phyloP scores from a whole-genome alignment of 1,284 basidiomycete genomes.

The Tausonia pullulans region DNA sequence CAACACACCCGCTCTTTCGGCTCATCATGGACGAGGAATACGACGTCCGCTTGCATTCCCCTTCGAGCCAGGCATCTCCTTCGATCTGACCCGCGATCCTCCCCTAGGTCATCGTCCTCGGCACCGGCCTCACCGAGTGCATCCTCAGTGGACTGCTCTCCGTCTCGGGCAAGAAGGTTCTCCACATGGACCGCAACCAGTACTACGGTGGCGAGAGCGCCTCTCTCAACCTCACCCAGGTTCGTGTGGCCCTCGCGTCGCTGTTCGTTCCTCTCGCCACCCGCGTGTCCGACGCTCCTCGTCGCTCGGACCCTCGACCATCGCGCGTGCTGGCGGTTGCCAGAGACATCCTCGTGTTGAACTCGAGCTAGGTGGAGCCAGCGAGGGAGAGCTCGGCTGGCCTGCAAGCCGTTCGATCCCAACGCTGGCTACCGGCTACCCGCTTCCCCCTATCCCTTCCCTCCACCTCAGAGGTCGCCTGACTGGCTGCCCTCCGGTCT shows the following conservation, averaged over 20 bases:
- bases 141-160: slow-evolving; percentile 93
- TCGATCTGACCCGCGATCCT: neutral
- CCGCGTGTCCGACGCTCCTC: too few relatives aligned
- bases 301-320: too few relatives aligned
- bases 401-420: too few relatives aligned
- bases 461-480: neutral
- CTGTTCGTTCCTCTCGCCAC: too few relatives aligned
- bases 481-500: neutral
- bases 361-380: too few relatives aligned
- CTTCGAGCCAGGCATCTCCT: neutral
- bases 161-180: slow-evolving; percentile 98
- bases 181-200: slow-evolving; percentile 98
- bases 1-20: neutral
- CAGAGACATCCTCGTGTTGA: too few relatives aligned
- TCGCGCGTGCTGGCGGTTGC: too few relatives aligned
- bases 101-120: slow-evolving; percentile 75
- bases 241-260: slow-evolving; percentile 29
- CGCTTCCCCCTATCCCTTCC: neutral
- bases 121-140: slow-evolving; percentile 96
- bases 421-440: too few relatives aligned
- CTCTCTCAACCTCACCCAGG: slow-evolving; percentile 94
- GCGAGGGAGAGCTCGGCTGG: neutral
- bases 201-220: slow-evolving; percentile 99
- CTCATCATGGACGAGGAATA: slow-evolving; percentile 36
- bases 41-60: slow-evolving; percentile 28